Evolutionary conservation across 306 rosid genomes (phyloP).

Genomic region (Pyrus communis): DNA sequence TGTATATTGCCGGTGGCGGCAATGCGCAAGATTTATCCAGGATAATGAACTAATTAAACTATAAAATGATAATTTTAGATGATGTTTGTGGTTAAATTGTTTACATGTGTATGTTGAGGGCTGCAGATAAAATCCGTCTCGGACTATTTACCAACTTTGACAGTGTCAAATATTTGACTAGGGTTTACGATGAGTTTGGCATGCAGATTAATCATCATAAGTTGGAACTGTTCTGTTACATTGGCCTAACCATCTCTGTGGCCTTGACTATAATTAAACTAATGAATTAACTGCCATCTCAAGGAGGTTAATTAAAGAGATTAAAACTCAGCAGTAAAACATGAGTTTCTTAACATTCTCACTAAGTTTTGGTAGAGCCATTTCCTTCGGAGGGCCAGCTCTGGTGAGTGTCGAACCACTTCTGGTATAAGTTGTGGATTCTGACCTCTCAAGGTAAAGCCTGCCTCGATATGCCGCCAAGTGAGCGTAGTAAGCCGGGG

Average conservation of each 20-base stretch:
- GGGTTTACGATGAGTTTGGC: not conserved
- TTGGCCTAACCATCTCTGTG: constrained; percentile 10
- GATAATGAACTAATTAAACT: not conserved
- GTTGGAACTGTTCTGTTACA: not conserved
- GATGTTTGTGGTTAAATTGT: not conserved
- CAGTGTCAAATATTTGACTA: not conserved
- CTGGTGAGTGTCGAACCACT: constrained; percentile 46
- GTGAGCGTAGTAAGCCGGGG: constrained; percentile 96
- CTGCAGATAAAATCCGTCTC: not conserved
- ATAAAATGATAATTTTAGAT: not conserved
- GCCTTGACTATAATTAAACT: not conserved
- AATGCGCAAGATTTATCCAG: not conserved
- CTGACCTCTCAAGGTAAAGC: constrained; percentile 86
- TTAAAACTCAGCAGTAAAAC: constrained; percentile 70
- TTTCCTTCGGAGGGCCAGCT: constrained; percentile 75
- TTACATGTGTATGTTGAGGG: not conserved
- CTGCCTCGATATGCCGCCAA: constrained; percentile 95
- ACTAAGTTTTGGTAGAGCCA: constrained; percentile 72
- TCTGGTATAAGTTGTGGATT: constrained; percentile 37
- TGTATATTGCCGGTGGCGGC: too few relatives aligned
- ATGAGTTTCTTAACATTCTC: constrained; percentile 86
- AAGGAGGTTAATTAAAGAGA: not conserved
- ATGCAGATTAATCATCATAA: constrained; percentile 3
- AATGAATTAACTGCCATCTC: not conserved
- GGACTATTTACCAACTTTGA: not conserved